Base-by-base conservation (phyloP, 2,329 filamentous ascomycete genomes). In the Fusarium agapanthi region DNA sequence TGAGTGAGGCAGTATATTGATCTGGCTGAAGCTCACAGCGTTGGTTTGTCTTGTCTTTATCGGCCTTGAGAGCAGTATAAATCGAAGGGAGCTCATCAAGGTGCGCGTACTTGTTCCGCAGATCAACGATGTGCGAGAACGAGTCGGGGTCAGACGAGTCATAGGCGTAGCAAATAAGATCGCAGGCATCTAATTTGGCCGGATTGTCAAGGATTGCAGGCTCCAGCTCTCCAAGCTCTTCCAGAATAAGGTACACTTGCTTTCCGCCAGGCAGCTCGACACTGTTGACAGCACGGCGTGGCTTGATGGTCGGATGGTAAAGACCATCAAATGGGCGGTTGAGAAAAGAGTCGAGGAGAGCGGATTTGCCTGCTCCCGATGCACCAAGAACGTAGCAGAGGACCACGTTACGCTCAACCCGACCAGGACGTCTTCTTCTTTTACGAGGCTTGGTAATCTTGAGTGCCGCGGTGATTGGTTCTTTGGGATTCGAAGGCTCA, bases 111-210 rank as follows among this genome's bases (percentile, higher is more conserved):
- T 91, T 93, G 61, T 89, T 88, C 47, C 95, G 91, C 54, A 98
- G 86, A 24, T 93, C 89, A 41, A 95, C 93, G 59, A 99, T 94
- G 79, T 98, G 95, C 3, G 93, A 91, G 81, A 99, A 99, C 8
- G 94, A 97, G 81, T 98, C 95, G 0, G 96, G 95, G 70, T 99
- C 95, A 3, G 95, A 97, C 5, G 95, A 98, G 84, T 99, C 96
- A 83, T 98, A 99, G 2, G 94, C 92, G 82, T 97, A 98, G 82
- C 95, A 97, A 50, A 99, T 88, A 30, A 99, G 88, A 81, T 99
- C 96, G 82, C 95, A 98, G 11, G 95, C 91, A 77, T 97, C 94
- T 20, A 99, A 87, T 82, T 97, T 97, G 48, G 91, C 89, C 78
- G 92, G 91, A 79, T 99, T 99, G 63, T 98, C 96, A 7, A 99